Conservation (phyloP, 1,139 yeast species). For the Taphrina communis region DNA sequence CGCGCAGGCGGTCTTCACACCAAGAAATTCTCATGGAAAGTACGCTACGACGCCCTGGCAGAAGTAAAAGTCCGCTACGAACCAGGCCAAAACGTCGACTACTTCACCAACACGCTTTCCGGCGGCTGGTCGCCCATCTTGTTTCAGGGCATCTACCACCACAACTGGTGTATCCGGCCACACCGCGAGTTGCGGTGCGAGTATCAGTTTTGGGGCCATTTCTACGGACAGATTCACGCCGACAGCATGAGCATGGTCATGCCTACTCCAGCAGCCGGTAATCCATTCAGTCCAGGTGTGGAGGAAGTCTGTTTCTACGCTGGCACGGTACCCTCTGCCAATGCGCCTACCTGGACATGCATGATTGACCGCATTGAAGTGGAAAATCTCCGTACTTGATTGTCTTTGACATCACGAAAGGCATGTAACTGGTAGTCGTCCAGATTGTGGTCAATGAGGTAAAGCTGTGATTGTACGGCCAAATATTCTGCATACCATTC, state of each 20-base stretch:
- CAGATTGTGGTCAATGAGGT: too few relatives aligned
- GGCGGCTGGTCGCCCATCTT: neutral
- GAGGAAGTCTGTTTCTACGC: neutral
- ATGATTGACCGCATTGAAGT: neutral
- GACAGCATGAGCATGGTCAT: neutral
- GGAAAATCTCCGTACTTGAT: neutral
- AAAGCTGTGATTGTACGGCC: too few relatives aligned
- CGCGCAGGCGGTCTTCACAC: neutral
- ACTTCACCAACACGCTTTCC: neutral
- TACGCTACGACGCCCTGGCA: neutral
- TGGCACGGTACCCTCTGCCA: neutral
- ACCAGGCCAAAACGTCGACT: neutral
- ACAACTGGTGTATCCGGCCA: too few relatives aligned
- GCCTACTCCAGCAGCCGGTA: neutral
- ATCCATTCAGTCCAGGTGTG: neutral
- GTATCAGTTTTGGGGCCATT: neutral
- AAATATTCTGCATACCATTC: too few relatives aligned
- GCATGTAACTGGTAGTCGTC: too few relatives aligned
- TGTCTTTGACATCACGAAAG: too few relatives aligned
- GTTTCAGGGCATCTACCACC: neutral
- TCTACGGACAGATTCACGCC: neutral
- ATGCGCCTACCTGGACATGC: neutral
- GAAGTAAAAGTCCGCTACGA: neutral
- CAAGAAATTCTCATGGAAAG: neutral
- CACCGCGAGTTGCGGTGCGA: neutral